These are phyloP conservation scores for Achaetomium macrosporum DNA, from an alignment of 2,329 filamentous ascomycete species.

Conservation along the genomic window DNA sequence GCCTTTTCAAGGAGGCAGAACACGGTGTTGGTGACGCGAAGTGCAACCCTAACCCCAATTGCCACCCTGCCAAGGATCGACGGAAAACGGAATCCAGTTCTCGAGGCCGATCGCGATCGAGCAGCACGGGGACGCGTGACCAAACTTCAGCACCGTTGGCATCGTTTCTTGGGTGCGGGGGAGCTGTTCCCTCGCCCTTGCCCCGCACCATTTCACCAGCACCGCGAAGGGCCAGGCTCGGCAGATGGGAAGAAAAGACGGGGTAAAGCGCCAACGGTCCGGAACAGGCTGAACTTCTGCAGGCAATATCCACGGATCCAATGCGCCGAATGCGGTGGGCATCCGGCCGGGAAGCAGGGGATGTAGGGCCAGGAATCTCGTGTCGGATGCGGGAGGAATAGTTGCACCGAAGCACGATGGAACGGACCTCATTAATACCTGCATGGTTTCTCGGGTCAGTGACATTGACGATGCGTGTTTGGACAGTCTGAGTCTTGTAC, in stretches of 20 bases:
- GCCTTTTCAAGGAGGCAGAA: no score
- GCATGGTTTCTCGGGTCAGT: no score
- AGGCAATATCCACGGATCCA: neutral
- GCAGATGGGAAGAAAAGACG: conserved; percentile 12
- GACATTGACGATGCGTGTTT: no score
- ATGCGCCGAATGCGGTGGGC: neutral
- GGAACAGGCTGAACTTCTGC: conserved; percentile 18
- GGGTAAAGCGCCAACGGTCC: conserved; percentile 2
- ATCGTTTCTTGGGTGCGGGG: conserved; percentile 1
- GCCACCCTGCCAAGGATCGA: neutral
- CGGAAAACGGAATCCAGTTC: conserved; percentile 12
- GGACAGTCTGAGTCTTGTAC: neutral
- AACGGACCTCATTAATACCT: no score
- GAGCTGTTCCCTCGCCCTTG: neutral
- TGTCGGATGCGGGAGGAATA: no score
- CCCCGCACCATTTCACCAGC: neutral
- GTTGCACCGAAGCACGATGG: no score
- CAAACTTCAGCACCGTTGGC: neutral
- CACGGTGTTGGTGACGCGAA: no score
- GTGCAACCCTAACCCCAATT: conserved; percentile 9
- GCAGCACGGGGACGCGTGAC: neutral
- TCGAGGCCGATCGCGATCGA: neutral
- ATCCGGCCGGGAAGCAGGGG: neutral
- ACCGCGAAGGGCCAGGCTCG: neutral
- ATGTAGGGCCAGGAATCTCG: neutral